Percentiles rank a stretch among this genome's conserved stretches.
phyloP scores from a whole-genome alignment of 2,329 filamentous ascomycete species.

The Harringtonia lauricola region DNA sequence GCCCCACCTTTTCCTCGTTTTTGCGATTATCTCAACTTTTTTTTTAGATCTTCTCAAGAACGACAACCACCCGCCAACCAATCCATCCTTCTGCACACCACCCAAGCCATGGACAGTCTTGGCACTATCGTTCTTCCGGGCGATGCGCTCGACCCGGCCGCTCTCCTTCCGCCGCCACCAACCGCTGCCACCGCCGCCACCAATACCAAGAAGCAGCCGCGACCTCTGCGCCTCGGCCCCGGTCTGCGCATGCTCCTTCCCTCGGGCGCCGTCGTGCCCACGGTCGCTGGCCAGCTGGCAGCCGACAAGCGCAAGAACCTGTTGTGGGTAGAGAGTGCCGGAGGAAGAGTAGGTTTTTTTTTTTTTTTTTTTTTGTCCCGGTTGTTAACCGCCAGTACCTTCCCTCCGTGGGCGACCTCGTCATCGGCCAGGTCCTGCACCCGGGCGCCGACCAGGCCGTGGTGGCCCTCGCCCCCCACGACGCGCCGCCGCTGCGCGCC shows the following conservation, averaged over 20 bases:
- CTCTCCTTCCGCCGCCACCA: conserved; percentile 6
- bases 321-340: conserved; percentile 63
- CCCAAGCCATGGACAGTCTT: neutral
- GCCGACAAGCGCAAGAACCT: conserved; percentile 64
- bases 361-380: conserved; percentile 15
- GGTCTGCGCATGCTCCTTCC: conserved; percentile 74
- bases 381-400: conserved; percentile 47
- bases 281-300: conserved; percentile 55
- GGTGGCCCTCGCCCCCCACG: conserved; percentile 61
- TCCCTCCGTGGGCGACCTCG: conserved; percentile 69
- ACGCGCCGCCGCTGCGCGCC: conserved; percentile 37
- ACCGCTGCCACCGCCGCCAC: conserved; percentile 60
- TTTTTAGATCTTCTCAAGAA: neutral
- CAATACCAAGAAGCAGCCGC: conserved; percentile 53
- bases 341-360: conserved; percentile 50
- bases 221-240: conserved; percentile 69
- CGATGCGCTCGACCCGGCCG: conserved; percentile 49
- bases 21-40: neutral
- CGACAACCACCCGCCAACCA: too few species aligned
- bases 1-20: neutral
- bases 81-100: too few species aligned
- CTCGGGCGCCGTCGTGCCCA: conserved; percentile 59
- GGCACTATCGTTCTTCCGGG: conserved; percentile 65
- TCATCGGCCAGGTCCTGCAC: conserved; percentile 77
- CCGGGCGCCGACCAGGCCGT: conserved; percentile 68